These are phyloP conservation scores for Salvia hispanica DNA, from an alignment of 257 asterid genomes.

Conservation along the genomic window DNA sequence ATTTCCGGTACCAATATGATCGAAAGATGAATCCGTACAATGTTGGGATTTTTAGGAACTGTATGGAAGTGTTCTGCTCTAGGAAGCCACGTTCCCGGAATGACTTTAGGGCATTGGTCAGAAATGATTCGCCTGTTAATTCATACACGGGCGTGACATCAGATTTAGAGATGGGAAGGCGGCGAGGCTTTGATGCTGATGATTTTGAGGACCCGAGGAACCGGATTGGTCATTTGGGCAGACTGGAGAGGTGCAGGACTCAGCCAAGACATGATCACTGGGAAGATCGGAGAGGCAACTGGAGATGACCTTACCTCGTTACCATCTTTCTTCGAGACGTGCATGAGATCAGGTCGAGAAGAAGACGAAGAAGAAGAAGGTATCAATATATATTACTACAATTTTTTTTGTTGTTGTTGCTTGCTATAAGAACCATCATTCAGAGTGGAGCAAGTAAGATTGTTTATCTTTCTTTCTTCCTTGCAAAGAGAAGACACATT, in stretches of 20 bases:
- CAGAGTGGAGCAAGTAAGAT: background rate
- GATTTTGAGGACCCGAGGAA: slow-evolving; percentile 38
- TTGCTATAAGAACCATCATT: background rate
- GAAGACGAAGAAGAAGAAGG: slow-evolving; percentile 9
- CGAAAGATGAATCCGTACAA: slow-evolving; percentile 55
- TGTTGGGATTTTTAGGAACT: slow-evolving; percentile 41
- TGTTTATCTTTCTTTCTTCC: background rate
- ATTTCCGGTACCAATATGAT: slow-evolving; percentile 58
- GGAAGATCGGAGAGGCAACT: slow-evolving; percentile 30
- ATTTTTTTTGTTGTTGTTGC: background rate
- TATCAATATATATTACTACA: background rate
- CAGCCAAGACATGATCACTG: slow-evolving; percentile 31
- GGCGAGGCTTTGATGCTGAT: slow-evolving; percentile 33
- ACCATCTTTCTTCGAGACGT: background rate
- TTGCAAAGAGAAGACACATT: no score
- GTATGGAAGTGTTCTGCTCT: slow-evolving; percentile 45
- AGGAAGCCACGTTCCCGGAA: slow-evolving; percentile 38
- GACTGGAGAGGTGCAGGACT: slow-evolving; percentile 44
- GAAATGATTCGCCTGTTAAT: background rate
- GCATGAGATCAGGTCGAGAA: background rate
- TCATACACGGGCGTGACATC: slow-evolving; percentile 21
- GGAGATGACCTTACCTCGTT: slow-evolving; percentile 19
- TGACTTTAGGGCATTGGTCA: slow-evolving; percentile 39
- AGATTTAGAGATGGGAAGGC: slow-evolving; percentile 41
- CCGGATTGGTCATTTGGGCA: slow-evolving; percentile 31